Evolutionary conservation across 139 green algal genomes (phyloP).

Genomic region (Asterochloris erici): DNA sequence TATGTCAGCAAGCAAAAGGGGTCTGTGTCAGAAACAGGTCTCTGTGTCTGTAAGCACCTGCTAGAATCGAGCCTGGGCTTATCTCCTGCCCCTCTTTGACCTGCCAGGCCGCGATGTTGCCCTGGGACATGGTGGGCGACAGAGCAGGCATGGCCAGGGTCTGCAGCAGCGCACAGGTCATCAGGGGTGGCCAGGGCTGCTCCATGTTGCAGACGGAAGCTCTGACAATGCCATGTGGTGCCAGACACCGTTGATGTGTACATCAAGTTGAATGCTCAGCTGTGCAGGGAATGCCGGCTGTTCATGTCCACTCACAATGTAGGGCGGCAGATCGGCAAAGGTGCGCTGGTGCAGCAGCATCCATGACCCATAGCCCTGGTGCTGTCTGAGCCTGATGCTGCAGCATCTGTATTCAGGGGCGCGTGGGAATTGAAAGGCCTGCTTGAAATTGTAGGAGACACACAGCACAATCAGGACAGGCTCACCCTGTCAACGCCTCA

Average conservation of each 20-base stretch:
- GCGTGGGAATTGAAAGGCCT: background rate
- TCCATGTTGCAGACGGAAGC: background rate
- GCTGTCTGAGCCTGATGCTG: background rate
- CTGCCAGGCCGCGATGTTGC: slow-evolving; percentile 67
- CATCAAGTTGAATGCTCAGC: background rate
- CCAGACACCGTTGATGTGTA: background rate
- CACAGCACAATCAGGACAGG: too few species aligned
- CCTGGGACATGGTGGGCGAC: slow-evolving; percentile 86
- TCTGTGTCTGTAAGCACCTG: background rate
- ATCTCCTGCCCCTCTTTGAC: slow-evolving; percentile 73
- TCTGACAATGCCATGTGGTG: background rate
- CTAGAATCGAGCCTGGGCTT: slow-evolving; percentile 72
- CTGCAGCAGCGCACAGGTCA: slow-evolving; percentile 17
- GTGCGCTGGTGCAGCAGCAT: slow-evolving; percentile 2
- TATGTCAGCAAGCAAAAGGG: too few species aligned
- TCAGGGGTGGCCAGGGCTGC: background rate
- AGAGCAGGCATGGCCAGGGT: slow-evolving; percentile 80
- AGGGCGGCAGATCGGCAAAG: slow-evolving; percentile 1
- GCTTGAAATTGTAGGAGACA: background rate
- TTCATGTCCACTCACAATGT: background rate
- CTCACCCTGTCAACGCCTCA: too few species aligned
- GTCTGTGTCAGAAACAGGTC: too few species aligned
- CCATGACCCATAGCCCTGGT: background rate
- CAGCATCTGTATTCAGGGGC: background rate
- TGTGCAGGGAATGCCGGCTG: background rate